Percentiles rank a stretch among this genome's conserved stretches.
phyloP scores from a whole-genome alignment of 2,329 filamentous ascomycete genomes.

The Nemania sp. region DNA sequence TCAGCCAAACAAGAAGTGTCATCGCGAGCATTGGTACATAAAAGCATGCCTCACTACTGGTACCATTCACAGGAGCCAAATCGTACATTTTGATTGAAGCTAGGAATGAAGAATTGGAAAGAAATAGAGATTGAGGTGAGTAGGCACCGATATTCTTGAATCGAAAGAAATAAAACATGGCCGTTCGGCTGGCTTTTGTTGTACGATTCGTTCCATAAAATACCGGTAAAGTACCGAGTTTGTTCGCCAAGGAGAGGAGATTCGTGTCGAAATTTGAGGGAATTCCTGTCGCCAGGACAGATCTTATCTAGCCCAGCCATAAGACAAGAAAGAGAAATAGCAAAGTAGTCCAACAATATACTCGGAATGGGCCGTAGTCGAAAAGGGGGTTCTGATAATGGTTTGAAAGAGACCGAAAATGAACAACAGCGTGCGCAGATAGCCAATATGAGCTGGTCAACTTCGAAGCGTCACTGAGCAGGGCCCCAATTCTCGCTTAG shows the following conservation, averaged over 20 bases:
- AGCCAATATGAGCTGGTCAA: neutral
- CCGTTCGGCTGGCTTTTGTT: too few relatives aligned
- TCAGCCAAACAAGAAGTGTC: too few relatives aligned
- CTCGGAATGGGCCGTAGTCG: neutral
- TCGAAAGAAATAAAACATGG: too few relatives aligned
- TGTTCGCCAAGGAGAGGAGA: neutral
- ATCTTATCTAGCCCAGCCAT: slow-evolving; percentile 10
- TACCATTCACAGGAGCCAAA: too few relatives aligned
- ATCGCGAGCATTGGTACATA: too few relatives aligned
- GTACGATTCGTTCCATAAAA: slow-evolving; percentile 15
- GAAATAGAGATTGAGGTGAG: too few relatives aligned
- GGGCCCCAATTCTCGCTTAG: slow-evolving; percentile 51
- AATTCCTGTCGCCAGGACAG: slow-evolving; percentile 22
- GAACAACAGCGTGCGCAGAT: neutral
- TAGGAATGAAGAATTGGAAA: too few relatives aligned
- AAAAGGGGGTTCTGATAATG: neutral
- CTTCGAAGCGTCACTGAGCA: slow-evolving; percentile 20
- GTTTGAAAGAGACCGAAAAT: neutral
- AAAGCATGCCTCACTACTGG: too few relatives aligned
- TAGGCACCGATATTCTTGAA: too few relatives aligned
- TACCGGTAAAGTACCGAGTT: neutral
- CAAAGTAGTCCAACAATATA: neutral
- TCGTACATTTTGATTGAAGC: too few relatives aligned
- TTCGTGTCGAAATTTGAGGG: neutral
- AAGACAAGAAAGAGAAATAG: neutral